Evolutionary conservation across 2,329 filamentous ascomycete genomes (phyloP).

Genomic region (Colletotrichum destructivum): DNA sequence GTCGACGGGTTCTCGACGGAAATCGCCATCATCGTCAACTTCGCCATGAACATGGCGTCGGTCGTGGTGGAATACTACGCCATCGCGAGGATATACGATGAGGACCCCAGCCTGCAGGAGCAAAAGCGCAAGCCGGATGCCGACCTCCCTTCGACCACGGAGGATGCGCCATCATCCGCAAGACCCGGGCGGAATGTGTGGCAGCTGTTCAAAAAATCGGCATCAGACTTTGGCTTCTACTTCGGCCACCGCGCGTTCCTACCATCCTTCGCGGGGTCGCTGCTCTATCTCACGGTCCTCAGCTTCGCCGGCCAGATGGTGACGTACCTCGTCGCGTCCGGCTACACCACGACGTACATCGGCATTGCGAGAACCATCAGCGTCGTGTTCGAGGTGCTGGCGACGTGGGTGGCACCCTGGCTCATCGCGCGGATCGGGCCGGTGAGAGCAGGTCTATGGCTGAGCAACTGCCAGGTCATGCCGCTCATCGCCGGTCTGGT

Average conservation of each 20-base stretch:
- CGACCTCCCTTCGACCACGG: not conserved
- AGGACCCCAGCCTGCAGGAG: constrained; percentile 47
- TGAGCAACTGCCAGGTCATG: constrained; percentile 72
- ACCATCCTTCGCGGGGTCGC: constrained; percentile 66
- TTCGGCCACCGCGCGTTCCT: constrained; percentile 65
- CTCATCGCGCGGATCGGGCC: constrained; percentile 65
- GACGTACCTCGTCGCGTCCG: constrained; percentile 67
- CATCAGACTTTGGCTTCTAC: constrained; percentile 57
- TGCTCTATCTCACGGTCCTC: constrained; percentile 70
- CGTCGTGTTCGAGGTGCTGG: constrained; percentile 66
- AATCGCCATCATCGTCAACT: constrained; percentile 63
- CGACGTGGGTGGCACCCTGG: constrained; percentile 68
- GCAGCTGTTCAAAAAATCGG: not conserved
- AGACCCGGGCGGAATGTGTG: not conserved
- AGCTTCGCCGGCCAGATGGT: constrained; percentile 70
- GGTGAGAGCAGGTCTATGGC: constrained; percentile 75
- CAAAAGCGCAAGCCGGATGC: constrained; percentile 33
- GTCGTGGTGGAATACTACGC: constrained; percentile 67
- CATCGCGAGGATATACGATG: constrained; percentile 56
- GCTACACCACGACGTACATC: constrained; percentile 60
- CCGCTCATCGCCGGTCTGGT: constrained; percentile 60
- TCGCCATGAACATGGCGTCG: constrained; percentile 65
- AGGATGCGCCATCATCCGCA: too few species aligned
- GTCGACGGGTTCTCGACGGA: constrained; percentile 64
- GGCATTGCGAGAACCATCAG: constrained; percentile 63